phyloP scores from a whole-genome alignment of 2,329 filamentous ascomycete genomes.

The Exophiala sp. region DNA sequence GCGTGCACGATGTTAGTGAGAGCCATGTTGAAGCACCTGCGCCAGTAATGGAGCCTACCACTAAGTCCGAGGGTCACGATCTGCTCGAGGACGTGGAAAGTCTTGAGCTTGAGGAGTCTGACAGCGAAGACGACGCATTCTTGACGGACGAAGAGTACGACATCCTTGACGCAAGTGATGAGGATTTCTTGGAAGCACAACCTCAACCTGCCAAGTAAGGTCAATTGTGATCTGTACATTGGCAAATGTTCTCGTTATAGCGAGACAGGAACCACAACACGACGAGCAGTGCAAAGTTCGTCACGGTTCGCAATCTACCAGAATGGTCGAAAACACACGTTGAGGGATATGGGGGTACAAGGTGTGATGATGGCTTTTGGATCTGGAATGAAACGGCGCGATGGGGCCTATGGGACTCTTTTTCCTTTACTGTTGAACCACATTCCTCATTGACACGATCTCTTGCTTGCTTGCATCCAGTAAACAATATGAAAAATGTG shows the following conservation, averaged over 20 bases:
- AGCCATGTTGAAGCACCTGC: constrained; percentile 28
- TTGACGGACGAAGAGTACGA: constrained; percentile 98
- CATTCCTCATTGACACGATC: not conserved
- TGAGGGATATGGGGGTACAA: not conserved
- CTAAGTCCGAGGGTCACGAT: constrained; percentile 50
- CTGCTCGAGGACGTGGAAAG: constrained; percentile 58
- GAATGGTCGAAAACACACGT: not conserved
- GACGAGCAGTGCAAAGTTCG: not conserved
- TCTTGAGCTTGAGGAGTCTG: constrained; percentile 49
- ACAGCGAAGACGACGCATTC: constrained; percentile 64
- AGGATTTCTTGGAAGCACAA: constrained; percentile 63
- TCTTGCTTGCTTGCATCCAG: not conserved
- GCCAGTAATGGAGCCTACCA: constrained; percentile 32
- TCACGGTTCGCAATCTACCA: not conserved
- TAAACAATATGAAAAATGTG: not conserved
- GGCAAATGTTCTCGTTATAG: not conserved
- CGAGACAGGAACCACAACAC: not conserved
- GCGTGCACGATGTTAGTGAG: constrained; percentile 63
- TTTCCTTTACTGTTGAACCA: not conserved
- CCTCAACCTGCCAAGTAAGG: constrained; percentile 22
- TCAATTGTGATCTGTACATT: no score
- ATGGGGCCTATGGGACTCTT: not conserved
- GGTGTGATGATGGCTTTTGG: not conserved
- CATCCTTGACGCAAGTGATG: constrained; percentile 89
- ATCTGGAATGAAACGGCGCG: not conserved